phyloP scores from a whole-genome alignment of 768 basidiomycete genomes.

The Russula brevipes region DNA sequence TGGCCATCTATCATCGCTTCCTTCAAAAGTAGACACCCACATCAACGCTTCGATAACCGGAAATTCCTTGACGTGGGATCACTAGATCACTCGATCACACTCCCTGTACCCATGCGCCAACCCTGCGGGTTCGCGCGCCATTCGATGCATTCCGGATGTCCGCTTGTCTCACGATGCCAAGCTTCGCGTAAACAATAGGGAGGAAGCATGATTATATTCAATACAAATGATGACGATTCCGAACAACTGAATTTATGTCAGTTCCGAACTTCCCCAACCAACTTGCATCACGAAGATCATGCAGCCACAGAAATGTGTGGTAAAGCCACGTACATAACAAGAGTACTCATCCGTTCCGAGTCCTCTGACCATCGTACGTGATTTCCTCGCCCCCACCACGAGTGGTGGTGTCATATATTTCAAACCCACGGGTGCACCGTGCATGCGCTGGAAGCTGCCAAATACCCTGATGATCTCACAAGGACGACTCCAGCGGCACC shows the following conservation, averaged over 20 bases:
- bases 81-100: not conserved
- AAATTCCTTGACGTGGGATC: not conserved
- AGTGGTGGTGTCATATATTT: not conserved
- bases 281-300: not conserved
- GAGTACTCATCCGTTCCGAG: not conserved
- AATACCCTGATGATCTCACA: not conserved
- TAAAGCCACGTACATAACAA: not conserved
- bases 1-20: not conserved
- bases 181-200: not conserved
- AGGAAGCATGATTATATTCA: not conserved
- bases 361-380: not conserved
- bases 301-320: not conserved
- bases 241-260: not conserved
- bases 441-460: not conserved
- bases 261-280: not conserved
- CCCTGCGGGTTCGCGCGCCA: not conserved
- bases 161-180: not conserved
- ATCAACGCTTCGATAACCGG: not conserved
- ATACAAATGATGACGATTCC: not conserved
- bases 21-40: not conserved
- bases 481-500: not conserved
- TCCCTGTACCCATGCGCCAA: not conserved
- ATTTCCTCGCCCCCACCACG: not conserved
- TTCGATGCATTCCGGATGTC: not conserved
- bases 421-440: not conserved